Evolutionary conservation across 305 asterid species (phyloP).

Genomic region (Euphrasia arctica): DNA sequence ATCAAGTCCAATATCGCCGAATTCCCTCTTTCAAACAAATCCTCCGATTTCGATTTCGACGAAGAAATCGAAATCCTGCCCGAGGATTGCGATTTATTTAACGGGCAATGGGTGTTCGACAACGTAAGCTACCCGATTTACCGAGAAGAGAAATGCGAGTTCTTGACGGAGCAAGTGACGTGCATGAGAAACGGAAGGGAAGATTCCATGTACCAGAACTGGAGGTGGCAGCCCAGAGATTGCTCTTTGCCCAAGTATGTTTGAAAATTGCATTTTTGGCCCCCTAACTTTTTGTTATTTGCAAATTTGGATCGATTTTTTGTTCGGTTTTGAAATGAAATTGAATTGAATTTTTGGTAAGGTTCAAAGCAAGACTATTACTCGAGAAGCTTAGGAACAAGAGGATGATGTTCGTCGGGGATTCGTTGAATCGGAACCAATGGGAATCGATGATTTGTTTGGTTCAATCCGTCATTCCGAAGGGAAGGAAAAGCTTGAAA

Average conservation of each 20-base stretch:
- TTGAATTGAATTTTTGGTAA: not conserved
- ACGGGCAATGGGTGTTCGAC: constrained; percentile 75
- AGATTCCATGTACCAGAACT: constrained; percentile 58
- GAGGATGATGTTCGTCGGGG: constrained; percentile 78
- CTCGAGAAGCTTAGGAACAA: constrained; percentile 69
- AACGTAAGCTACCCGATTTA: constrained; percentile 65
- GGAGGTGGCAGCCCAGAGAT: constrained; percentile 77
- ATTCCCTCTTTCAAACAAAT: no score
- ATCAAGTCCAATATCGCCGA: constrained; percentile 62
- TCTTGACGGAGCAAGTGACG: constrained; percentile 85
- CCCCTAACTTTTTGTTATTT: no score
- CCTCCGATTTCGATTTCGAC: not conserved
- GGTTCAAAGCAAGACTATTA: constrained; percentile 55
- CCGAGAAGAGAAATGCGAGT: constrained; percentile 68
- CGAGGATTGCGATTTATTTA: constrained; percentile 64
- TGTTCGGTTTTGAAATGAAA: not conserved
- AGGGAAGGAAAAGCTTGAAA: constrained; percentile 59
- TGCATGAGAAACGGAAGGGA: constrained; percentile 71
- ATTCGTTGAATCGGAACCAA: constrained; percentile 65
- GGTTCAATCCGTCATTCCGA: constrained; percentile 55
- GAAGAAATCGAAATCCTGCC: constrained; percentile 39
- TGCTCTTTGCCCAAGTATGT: constrained; percentile 68
- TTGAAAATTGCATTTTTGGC: not conserved
- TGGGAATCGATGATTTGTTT: constrained; percentile 82
- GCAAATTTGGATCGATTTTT: not conserved